Evolutionary conservation across 768 basidiomycete genomes (phyloP), one percentile per base, ranked within the genome.

Genomic region (Baorangia bicolor): DNA sequence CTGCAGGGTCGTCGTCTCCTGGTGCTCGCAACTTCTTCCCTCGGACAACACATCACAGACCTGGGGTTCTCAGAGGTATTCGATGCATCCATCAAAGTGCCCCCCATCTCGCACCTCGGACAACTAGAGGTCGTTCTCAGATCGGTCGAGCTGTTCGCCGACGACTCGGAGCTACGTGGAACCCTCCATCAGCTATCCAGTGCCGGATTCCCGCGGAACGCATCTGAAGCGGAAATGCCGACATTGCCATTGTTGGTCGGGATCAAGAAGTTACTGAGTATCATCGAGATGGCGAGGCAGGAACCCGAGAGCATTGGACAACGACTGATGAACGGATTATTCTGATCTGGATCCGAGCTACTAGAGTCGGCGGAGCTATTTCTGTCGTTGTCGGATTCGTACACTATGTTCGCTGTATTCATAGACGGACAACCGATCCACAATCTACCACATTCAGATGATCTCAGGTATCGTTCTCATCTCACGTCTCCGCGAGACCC

Each of bases 241-340:
- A 69, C 74, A 12, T 65, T 79, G 14, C 78, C 75, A 44, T 61
- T 94, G 62, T 84, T 87, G 59, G 88, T 98, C 44, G 97, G 97
- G 0, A 85, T 99, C 65, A 98, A 98, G 84, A 94, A 91, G 74
- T 66, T 99, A 70, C 71, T 99, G 68, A 92, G 87, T 56, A 80
- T 90, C 52, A 80, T 95, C 20, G 97, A 99, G 79, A 98, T 97
- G 95, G 92, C 95, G 45, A 81, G 96, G 65, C 97, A 98, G 75
- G 96, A 97, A 66, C 92, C 92, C 2, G 86, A 91, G 47, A 87
- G 85, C 58, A 88, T 86, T 16, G 90, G 83, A 28, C 84, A 87
- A 64, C 78, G 91, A 55, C 71, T 94, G 56, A 80, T 79, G 53
- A 78, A 77, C 44, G 84, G 83, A 35, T 69, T 92, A 51, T 78